Conservation (phyloP, 2,329 filamentous ascomycete species). For the Chalara sp. region DNA sequence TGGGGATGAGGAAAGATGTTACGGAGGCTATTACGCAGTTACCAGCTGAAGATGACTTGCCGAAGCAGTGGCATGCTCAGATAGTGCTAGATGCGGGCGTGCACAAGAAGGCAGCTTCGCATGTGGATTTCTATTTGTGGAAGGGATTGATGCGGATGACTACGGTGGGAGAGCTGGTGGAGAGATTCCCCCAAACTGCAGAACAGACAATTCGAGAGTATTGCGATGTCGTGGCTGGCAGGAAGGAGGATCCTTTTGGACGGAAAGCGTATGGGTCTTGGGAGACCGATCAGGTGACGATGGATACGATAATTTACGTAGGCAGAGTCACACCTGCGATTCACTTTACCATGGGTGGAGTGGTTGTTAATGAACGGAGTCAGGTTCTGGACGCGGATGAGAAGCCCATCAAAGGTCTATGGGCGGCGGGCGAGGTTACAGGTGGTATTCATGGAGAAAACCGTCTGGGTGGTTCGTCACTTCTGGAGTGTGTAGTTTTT, state of each 20-base stretch:
- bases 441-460: slow-evolving; percentile 60
- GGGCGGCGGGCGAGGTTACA: slow-evolving; percentile 58
- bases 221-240: slow-evolving; percentile 35
- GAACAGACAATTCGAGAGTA: slow-evolving; percentile 43
- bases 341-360: slow-evolving; percentile 63
- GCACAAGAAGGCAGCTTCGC: slow-evolving; percentile 42
- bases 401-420: slow-evolving; percentile 46
- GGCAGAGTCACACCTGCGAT: slow-evolving; percentile 56
- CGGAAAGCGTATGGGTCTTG: slow-evolving; percentile 49
- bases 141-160: slow-evolving; percentile 53
- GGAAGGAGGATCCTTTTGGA: slow-evolving; percentile 37
- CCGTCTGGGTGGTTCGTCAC: slow-evolving; percentile 51
- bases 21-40: slow-evolving; percentile 44
- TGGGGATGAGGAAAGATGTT: slow-evolving; percentile 51
- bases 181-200: slow-evolving; percentile 16
- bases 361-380: slow-evolving; percentile 45
- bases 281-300: slow-evolving; percentile 41
- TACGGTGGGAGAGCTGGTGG: slow-evolving; percentile 43
- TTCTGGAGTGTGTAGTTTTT: slow-evolving; percentile 59
- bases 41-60: slow-evolving; percentile 20
- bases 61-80: slow-evolving; percentile 51
- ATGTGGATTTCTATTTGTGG: slow-evolving; percentile 56
- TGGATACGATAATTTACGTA: slow-evolving; percentile 48
- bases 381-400: slow-evolving; percentile 40
- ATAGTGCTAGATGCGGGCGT: slow-evolving; percentile 54